Base-by-base conservation (phyloP, 2,329 filamentous ascomycete species). In the Fusarium oxysporum region DNA sequence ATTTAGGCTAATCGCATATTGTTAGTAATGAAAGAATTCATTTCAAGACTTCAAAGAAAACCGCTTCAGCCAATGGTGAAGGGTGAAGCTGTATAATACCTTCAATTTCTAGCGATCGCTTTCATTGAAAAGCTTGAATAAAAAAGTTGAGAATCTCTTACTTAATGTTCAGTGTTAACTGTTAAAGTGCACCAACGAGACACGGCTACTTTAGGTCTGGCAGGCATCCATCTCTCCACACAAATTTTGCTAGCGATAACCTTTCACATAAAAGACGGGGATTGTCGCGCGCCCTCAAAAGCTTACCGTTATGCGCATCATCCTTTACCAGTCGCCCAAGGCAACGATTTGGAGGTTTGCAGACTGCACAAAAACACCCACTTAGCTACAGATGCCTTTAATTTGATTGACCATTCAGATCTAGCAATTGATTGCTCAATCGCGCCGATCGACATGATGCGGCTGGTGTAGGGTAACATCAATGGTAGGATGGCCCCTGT, bases 171-270 rank as follows among this genome's bases (percentile, higher is more conserved):
- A n/a, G 17, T 23, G 6, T 14, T 23, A 43, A 12, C 4, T 12
- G 8, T n/a, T 3, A 11, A 17, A 8, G 3, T 21, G 23, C 12
- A 1, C 9, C 2, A 2, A 19, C 1, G 43, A 5, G 17, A 45
- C 8, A 19, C 0, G 8, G 23, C 12, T 25, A 4, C 3, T 19
- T 4, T 8, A 16, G n/a, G 16, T 10, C 17, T 25, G 23, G 7
- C 1, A 25, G 12, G 0, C 4, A 0, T 8, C 4, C 0, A 0
- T 2, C 10, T 10, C 6, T 8, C 8, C 3, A 3, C 6, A 0
- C 0, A 1, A 1, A 8, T 21, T 28, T 21, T 21, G 17, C 17
- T 3, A 0, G 17, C 1, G 7, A 2, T 13, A 8, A 19, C 19
- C 0, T 19, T 25, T 16, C 13, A 14, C 8, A 3, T 3, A 0